A percentile compares a stretch with the other conserved stretches of the same genome.
Conservation (phyloP, 2,329 filamentous ascomycete species). For the Colletotrichum musicola region DNA sequence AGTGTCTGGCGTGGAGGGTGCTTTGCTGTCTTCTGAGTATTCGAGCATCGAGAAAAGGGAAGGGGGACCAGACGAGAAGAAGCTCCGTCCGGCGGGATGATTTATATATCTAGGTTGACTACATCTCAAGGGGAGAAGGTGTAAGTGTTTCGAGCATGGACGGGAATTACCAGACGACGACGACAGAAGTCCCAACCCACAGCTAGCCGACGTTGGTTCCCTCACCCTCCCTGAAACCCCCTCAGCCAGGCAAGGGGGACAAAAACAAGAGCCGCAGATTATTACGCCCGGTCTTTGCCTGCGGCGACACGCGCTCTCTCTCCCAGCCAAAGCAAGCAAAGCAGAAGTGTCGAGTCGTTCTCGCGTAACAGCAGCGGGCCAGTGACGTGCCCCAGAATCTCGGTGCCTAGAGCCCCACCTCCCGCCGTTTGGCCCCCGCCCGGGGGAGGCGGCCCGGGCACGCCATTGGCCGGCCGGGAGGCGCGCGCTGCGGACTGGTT, state of each 20-base stretch:
- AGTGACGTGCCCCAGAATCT: conserved; percentile 31
- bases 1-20: background rate
- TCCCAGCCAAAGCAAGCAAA: too few relatives aligned
- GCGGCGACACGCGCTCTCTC: background rate
- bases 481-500: too few relatives aligned
- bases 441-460: background rate
- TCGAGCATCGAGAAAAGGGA: conserved; percentile 29
- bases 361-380: background rate
- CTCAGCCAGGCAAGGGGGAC: too few relatives aligned
- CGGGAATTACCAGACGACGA: too few relatives aligned
- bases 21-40: conserved; percentile 2
- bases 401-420: conserved; percentile 31
- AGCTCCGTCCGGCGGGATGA: conserved; percentile 39
- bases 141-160: too few relatives aligned
- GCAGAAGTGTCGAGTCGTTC: too few relatives aligned
- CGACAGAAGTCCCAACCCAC: too few relatives aligned
- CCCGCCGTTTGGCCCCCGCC: too few relatives aligned
- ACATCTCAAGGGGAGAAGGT: background rate
- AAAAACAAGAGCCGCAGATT: conserved; percentile 7
- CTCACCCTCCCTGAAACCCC: background rate
- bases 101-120: background rate
- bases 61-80: conserved; percentile 25
- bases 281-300: background rate
- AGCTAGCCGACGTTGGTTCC: background rate
- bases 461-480: background rate